These are phyloP conservation scores for Acer saccharum DNA, from an alignment of 345 rosid genomes.

Conservation along the genomic window DNA sequence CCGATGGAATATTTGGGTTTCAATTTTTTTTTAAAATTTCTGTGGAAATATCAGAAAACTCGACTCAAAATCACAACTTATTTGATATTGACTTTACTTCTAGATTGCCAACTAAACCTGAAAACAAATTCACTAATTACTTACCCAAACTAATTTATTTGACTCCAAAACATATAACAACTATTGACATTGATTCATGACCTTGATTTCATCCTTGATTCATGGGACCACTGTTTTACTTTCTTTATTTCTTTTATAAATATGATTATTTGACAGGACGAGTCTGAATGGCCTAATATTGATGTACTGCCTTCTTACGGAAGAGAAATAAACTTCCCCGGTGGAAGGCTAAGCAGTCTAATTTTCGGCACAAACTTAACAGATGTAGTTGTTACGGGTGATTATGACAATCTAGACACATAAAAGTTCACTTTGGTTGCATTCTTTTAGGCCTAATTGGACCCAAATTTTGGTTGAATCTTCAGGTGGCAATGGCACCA, in stretches of 20 bases:
- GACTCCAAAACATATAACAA: not conserved
- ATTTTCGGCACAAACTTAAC: conserved; percentile 75
- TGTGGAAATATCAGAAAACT: no score
- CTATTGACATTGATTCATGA: not conserved
- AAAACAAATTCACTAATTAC: not conserved
- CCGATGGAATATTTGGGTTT: no score
- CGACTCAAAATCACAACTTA: not conserved
- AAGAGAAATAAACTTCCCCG: conserved; percentile 57
- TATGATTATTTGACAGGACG: conserved; percentile 47
- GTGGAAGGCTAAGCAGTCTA: conserved; percentile 58
- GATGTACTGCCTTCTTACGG: conserved; percentile 73
- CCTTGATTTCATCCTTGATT: not conserved
- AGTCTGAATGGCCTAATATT: conserved; percentile 68
- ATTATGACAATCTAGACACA: not conserved
- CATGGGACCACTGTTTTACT: not conserved
- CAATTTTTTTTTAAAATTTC: no score
- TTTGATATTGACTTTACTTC: not conserved
- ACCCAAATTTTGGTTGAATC: not conserved
- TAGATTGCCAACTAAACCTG: not conserved
- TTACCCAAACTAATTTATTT: not conserved
- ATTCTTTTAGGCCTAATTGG: not conserved
- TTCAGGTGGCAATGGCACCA: conserved; percentile 65
- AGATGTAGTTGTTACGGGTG: conserved; percentile 84
- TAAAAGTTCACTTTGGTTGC: not conserved
- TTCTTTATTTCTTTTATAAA: no score